Conservation (phyloP, 23 red algal genomes). For the Chondrus crispus region DNA sequence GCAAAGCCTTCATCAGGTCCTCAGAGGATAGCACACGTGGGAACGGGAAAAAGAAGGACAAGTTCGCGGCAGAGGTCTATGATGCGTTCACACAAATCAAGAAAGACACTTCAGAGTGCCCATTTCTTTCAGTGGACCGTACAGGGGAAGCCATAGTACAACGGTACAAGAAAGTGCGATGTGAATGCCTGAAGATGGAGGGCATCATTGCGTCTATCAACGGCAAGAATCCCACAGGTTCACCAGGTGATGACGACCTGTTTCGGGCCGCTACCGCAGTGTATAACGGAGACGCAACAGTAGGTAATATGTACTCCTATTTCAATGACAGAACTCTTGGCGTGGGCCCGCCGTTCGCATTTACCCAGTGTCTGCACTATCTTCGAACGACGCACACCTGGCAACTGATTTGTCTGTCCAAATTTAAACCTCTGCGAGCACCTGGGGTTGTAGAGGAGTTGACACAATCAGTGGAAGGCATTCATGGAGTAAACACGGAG, state of each 20-base stretch:
- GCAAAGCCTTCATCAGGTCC: neutral
- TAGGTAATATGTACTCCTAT: constrained; percentile 16
- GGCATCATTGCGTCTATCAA: constrained; percentile 1
- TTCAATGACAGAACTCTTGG: neutral
- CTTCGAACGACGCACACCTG: constrained; percentile 41
- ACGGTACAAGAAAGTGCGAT: neutral
- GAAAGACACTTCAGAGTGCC: too few species aligned
- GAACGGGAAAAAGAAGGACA: neutral
- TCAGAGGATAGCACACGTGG: neutral
- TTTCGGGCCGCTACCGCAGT: neutral
- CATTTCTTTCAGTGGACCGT: too few species aligned
- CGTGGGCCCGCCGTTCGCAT: neutral
- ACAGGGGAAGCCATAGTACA: constrained; percentile 14
- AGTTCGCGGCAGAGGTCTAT: too few species aligned
- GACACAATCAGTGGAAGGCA: too few species aligned
- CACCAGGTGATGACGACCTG: neutral
- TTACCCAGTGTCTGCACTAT: neutral
- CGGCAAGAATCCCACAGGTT: constrained; percentile 30
- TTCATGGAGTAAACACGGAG: too few species aligned
- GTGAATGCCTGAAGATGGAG: constrained; percentile 20
- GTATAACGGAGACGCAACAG: constrained; percentile 7
- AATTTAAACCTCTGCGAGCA: too few species aligned
- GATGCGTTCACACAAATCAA: too few species aligned
- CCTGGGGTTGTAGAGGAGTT: too few species aligned
- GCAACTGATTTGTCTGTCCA: neutral